Evolutionary conservation across 768 basidiomycete genomes (phyloP), one percentile per base, ranked within the genome.

Genomic region (Hygrophorus pudorinus): DNA sequence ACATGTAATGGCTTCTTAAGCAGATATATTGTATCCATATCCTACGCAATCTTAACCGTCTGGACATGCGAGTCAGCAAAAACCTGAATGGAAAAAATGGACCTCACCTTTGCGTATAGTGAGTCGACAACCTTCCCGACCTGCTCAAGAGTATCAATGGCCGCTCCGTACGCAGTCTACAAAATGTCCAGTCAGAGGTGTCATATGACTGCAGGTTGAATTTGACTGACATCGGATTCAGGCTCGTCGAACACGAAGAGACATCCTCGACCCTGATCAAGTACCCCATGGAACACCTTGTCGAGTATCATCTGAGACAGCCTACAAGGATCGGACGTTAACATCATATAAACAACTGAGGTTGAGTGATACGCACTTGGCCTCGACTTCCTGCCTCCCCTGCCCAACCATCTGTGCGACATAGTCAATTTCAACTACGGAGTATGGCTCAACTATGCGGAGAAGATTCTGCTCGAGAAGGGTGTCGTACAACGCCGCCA

Each of bases 281-380:
- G 72, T 1, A 99, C 92, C 4, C 94, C 94, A 49, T 89, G 77
- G 50, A 98, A 76, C 1, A 93, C 79, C 53, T 93, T 93, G 65
- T 97, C 94, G 30, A 97, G 68, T 49, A 98, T 99, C 94, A 99
- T 98, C 59, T 99, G 94, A 24, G 87, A 91, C 20, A 98, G 66
- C 59, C 93, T 94, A 53, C 4, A 27, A 14, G n/a, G 8, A n/a
- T 16, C 8, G n/a, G 11, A 12, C 36, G 27, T 38, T 5, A 17
- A 27, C 41, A n/a, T n/a, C n/a, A 14, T 16, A 13, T 44, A 34
- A 14, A 21, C 27, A 34, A n/a, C 5, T 9, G 30, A 39, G 17
- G 27, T 14, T 13, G n/a, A 35, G 5, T 13, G 7, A 41, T 21
- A 66, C 82, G 51, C 49, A 92, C 91, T 96, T 98, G 16, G 81